Conservation (phyloP, 2,329 filamentous ascomycete genomes). For the Didymella glomerata region DNA sequence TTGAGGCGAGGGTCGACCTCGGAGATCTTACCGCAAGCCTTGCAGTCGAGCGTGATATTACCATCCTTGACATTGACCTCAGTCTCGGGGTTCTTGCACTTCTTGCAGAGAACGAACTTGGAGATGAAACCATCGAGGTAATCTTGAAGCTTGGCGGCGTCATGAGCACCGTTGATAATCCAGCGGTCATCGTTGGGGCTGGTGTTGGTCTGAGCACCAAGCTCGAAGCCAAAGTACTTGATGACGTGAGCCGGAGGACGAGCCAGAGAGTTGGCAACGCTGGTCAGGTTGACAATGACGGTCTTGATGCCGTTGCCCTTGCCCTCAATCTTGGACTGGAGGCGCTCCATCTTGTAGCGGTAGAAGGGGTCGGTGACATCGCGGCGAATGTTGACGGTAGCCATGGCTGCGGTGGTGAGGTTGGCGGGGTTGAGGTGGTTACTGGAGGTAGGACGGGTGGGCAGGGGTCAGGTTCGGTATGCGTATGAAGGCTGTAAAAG, state of each 20-base stretch:
- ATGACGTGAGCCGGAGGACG: constrained; percentile 95
- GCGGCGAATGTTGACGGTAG: constrained; percentile 95
- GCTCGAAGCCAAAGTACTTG: constrained; percentile 99
- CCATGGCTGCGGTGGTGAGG: constrained; percentile 74
- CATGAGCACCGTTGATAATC: constrained; percentile 99
- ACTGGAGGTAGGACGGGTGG: constrained; percentile 12
- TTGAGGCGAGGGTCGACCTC: constrained; percentile 94
- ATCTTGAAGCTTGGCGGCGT: constrained; percentile 94
- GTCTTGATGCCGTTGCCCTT: constrained; percentile 99
- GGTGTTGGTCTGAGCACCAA: constrained; percentile 97
- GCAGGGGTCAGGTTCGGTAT: constrained; percentile 35
- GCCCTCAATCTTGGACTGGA: constrained; percentile 99
- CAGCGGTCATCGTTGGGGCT: constrained; percentile 97
- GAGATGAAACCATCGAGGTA: constrained; percentile 98
- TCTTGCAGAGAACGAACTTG: constrained; percentile 99
- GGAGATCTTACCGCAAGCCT: constrained; percentile 93
- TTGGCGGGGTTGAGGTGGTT: constrained; percentile 38
- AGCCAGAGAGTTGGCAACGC: constrained; percentile 88
- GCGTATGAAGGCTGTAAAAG: constrained; percentile 66
- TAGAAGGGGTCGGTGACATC: constrained; percentile 99
- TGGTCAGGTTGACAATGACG: constrained; percentile 95
- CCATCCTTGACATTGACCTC: constrained; percentile 95
- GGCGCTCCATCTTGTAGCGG: constrained; percentile 99
- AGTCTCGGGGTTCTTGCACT: constrained; percentile 99
- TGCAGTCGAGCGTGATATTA: constrained; percentile 93